A percentile compares a stretch with the other conserved stretches of the same genome.
phyloP scores from a whole-genome alignment of 2,329 filamentous ascomycete species.

The Annulohypoxylon truncatum region DNA sequence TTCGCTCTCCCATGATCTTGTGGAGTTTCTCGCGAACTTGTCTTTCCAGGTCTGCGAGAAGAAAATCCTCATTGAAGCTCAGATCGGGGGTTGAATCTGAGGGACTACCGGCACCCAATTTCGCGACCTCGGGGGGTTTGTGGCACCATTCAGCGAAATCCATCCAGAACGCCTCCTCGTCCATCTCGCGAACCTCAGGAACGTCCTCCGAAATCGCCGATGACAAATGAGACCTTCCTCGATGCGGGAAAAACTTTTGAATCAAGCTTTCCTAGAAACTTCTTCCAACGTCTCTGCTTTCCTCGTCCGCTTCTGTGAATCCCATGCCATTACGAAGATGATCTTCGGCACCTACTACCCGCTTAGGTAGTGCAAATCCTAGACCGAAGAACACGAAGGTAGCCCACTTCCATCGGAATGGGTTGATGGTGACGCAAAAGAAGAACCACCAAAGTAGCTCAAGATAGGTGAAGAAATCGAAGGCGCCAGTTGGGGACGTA shows the following conservation, averaged over 20 bases:
- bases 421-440: constrained; percentile 82
- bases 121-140: not conserved
- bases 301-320: constrained; percentile 43
- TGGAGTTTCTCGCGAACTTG: not conserved
- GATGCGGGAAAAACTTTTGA: not conserved
- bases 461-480: constrained; percentile 90
- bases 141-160: not conserved
- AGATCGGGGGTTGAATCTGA: not conserved
- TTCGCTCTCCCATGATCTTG: not conserved
- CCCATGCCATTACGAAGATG: constrained; percentile 63
- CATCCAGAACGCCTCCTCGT: constrained; percentile 7
- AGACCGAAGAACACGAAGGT: constrained; percentile 84
- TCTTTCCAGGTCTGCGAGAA: not conserved
- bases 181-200: not conserved
- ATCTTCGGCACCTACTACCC: constrained; percentile 75
- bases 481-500: constrained; percentile 77
- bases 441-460: constrained; percentile 88
- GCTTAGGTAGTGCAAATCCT: constrained; percentile 72
- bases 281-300: constrained; percentile 48
- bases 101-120: not conserved
- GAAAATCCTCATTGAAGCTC: not conserved
- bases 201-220: not conserved
- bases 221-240: not conserved
- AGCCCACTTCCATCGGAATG: constrained; percentile 92
- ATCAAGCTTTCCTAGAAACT: constrained; percentile 46